Evolutionary conservation across 2,329 filamentous ascomycete genomes (phyloP), one percentile per base, ranked within the genome.

Genomic region (Penicillium sp.): DNA sequence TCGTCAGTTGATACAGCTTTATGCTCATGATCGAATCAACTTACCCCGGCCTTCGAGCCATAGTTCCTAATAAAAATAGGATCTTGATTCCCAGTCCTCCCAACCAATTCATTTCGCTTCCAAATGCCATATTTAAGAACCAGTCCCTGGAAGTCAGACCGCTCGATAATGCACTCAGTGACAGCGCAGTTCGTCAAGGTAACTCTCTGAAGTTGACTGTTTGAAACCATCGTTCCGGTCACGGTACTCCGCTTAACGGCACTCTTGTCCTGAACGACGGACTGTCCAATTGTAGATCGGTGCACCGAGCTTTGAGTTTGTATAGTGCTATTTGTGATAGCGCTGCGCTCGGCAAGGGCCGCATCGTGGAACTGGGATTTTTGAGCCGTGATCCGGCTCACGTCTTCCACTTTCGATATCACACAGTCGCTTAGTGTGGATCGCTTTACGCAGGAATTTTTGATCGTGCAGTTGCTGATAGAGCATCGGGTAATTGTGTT

Each of bases 91-190:
- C 59, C 60, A 8, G 61, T 49, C 33, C 45, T 64, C 8, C 68
- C 68, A 12, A 70, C 51, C 33, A 71, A 57, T 31, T 51, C 49
- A 3, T 67, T 68, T 48, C 58, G 60, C 54, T 61, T 67, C 69
- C 68, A 71, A 25, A 70, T 57, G 7, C 66, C 66, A 57, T 66
- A 59, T 47, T 63, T 61, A 15, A 69, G 43, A 33, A 66, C 51
- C 63, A 69, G 63, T 7, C 64, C 68, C 23, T 41, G 61, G 12
- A 70, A 68, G 5, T 63, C 56, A 9, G 60, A 61, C 23, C 57
- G 54, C 1, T 58, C 51, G 39, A 71, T 56, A 9, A 63, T 39
- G 55, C 67, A 70, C 8, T 67, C 57, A 0, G 52, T 49, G 6
- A 68, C 61, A 25, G 68, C 60, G n/a, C 68, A 70, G 7, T 70